Evolutionary conservation across 1,139 yeast genomes (phyloP), one percentile per base, ranked within the genome.

Genomic region (Lipomyces yarrowii): DNA sequence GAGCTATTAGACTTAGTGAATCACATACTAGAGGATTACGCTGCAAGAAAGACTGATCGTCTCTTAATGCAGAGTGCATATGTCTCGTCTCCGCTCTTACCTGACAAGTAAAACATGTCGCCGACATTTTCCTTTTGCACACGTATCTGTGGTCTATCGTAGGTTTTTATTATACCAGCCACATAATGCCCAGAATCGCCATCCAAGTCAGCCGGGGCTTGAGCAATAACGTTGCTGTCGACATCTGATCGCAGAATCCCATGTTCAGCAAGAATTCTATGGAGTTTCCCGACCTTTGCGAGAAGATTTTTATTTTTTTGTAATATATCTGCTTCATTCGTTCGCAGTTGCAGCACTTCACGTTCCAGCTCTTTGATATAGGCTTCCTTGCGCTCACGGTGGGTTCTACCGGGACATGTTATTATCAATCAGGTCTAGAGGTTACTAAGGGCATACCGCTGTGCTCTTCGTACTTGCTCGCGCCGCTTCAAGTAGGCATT

Each of bases 301-400:
- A 18, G 13, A 21, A 51, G 54, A 18, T 51, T 51, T 26, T 51
- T 18, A 7, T 26, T n/a, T 13, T 51, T 13, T 30, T 51, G 54
- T 51, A 51, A 32, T 21, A 51, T 11, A 18, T 51, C 21, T 18
- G 32, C 54, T 18, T 51, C 54, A 51, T 51, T 21, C 54, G 54
- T 18, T 32, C 54, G 54, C 23, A 51, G 15, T 51, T 18, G 54
- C 32, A 51, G 54, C 32, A 51, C 54, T 21, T 51, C 54, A 13
- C 8, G 10, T 21, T 51, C 54, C 54, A 51, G 32, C 13, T 11
- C 32, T 18, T 51, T 51, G 23, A 51, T 7, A 51, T 51, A 51
- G 10, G 54, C 54, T 51, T 51, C 23, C 54, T 51, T 51, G 54
- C 54, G 54, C 15, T 51, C 32, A 21, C 54, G 54, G 23, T 51